Evolutionary conservation across 106 monocot species (phyloP).

Genomic region (Allium cepa): DNA sequence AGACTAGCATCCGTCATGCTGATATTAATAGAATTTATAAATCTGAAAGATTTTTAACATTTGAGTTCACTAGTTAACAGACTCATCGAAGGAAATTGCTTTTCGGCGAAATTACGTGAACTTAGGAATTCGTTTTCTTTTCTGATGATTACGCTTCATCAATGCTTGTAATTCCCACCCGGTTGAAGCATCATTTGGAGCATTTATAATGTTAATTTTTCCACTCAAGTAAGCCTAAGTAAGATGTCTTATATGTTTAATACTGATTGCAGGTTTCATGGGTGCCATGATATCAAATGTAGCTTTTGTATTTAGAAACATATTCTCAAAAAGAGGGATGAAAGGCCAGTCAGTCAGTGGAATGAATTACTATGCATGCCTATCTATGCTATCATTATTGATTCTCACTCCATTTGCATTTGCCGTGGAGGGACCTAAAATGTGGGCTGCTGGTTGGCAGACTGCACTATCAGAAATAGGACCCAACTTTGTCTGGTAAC

Average conservation of each 20-base stretch:
- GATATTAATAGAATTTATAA: too few species aligned
- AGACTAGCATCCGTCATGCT: too few species aligned
- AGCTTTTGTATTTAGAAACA: slow-evolving; percentile 89
- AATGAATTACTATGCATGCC: slow-evolving; percentile 94
- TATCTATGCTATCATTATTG: slow-evolving; percentile 72
- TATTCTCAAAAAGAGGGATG: slow-evolving; percentile 93
- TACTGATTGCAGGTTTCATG: slow-evolving; percentile 64
- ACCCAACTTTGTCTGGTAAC: slow-evolving; percentile 78
- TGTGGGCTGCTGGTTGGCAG: slow-evolving; percentile 89
- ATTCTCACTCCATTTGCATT: slow-evolving; percentile 85
- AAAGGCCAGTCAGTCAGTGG: slow-evolving; percentile 87
- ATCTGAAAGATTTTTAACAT: too few species aligned
- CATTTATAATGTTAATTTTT: too few species aligned
- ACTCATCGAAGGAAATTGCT: too few species aligned
- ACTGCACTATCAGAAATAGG: slow-evolving; percentile 61
- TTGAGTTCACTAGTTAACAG: too few species aligned
- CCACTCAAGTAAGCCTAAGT: neutral
- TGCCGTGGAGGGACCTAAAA: slow-evolving; percentile 76
- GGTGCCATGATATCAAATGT: slow-evolving; percentile 94
- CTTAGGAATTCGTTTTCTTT: too few species aligned
- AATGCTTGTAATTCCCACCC: too few species aligned
- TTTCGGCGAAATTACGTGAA: too few species aligned
- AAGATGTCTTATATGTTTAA: slow-evolving; percentile 1
- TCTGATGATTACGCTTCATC: too few species aligned
- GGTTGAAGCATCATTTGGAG: too few species aligned